These are phyloP conservation scores for Schoenoplectus tabernaemontani DNA, from an alignment of 202 grass and related monocot genomes.

Conservation along the genomic window DNA sequence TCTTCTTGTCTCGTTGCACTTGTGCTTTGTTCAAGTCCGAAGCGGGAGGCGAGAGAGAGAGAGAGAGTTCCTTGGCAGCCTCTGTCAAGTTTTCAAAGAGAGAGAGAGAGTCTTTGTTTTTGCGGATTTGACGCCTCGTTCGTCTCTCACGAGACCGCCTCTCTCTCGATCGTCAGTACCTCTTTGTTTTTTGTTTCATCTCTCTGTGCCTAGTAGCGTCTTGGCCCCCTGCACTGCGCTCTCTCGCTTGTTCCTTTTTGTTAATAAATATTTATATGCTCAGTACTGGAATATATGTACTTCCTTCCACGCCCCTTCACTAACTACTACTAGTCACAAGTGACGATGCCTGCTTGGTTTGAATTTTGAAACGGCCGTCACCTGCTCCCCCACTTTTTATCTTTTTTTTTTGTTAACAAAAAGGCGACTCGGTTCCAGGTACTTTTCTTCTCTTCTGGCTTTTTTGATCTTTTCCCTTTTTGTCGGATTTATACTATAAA, in stretches of 20 bases:
- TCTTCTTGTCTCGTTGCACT: background rate
- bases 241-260: background rate
- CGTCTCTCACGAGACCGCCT: background rate
- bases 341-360: constrained; percentile 18
- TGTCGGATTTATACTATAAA: constrained; percentile 1
- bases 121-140: constrained; percentile 18
- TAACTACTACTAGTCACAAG: no score
- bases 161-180: constrained; percentile 11
- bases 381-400: constrained; percentile 11
- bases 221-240: no score
- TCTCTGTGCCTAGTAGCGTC: background rate
- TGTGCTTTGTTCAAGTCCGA: background rate
- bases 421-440: constrained; percentile 1
- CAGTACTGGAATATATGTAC: background rate
- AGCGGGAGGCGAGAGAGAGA: background rate
- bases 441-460: constrained; percentile 13
- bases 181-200: background rate
- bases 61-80: no score
- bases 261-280: background rate
- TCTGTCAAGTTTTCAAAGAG: no score
- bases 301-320: constrained; percentile 3
- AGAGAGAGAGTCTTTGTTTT: background rate
- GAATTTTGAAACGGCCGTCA: constrained; percentile 17
- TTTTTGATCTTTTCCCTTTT: constrained; percentile 2
- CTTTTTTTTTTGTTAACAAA: no score